Evolutionary conservation across 768 basidiomycete species (phyloP).

Genomic region (Termitomyces sp.): DNA sequence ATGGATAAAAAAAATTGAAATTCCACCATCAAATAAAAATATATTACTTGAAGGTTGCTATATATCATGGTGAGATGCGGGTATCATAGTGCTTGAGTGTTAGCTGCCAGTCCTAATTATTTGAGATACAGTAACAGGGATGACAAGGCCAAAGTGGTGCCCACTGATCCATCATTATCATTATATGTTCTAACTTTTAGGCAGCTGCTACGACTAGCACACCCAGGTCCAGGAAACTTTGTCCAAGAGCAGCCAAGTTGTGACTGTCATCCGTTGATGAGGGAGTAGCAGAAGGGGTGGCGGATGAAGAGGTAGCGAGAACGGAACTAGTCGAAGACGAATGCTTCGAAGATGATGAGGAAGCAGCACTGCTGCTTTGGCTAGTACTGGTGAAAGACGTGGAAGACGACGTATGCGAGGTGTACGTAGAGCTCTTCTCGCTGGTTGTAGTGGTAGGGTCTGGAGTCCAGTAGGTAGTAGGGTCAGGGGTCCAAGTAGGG

Average conservation of each 20-base stretch:
- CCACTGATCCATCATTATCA: slow-evolving; percentile 3
- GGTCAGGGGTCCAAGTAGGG: slow-evolving; percentile 14
- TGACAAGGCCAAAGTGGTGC: background rate
- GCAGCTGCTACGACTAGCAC: slow-evolving; percentile 6
- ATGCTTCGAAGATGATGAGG: background rate
- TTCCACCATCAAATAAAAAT: slow-evolving; percentile 5
- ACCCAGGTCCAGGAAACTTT: slow-evolving; percentile 10
- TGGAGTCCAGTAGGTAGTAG: slow-evolving; percentile 12
- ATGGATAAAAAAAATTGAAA: too few species aligned
- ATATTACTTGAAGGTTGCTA: slow-evolving; percentile 3
- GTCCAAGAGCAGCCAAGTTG: slow-evolving; percentile 9
- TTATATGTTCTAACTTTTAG: background rate
- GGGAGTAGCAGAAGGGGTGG: background rate
- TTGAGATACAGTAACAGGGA: slow-evolving; percentile 4
- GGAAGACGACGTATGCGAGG: background rate
- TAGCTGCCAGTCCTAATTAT: slow-evolving; percentile 10
- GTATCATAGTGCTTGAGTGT: slow-evolving; percentile 10
- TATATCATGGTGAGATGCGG: slow-evolving; percentile 2
- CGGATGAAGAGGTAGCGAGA: slow-evolving; percentile 3
- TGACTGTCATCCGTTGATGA: background rate
- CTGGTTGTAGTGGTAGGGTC: slow-evolving; percentile 9
- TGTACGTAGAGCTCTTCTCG: slow-evolving; percentile 3
- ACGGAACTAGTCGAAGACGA: background rate
- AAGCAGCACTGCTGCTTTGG: background rate
- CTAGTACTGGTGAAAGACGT: slow-evolving; percentile 1